phyloP scores from a whole-genome alignment of 2,329 filamentous ascomycete genomes.

The Nannizziopsis barbatae region DNA sequence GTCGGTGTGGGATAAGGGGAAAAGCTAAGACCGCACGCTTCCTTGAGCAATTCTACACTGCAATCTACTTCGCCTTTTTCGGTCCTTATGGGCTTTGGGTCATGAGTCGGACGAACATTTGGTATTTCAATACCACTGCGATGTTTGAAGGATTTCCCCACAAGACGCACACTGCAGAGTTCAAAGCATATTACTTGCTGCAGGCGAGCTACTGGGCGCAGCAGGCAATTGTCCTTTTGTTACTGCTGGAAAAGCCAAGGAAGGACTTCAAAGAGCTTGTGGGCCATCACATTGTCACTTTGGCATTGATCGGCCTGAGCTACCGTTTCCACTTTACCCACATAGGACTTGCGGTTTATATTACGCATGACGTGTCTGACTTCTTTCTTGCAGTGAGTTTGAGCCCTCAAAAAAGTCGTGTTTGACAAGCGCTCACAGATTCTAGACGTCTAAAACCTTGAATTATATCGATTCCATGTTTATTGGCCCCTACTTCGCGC shows the following conservation, averaged over 20 bases:
- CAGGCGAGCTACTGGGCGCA: slow-evolving; percentile 93
- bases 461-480: slow-evolving; percentile 77
- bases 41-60: slow-evolving; percentile 94
- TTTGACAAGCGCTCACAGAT: background rate
- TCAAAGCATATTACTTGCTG: slow-evolving; percentile 95
- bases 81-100: slow-evolving; percentile 79
- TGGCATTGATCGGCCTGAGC: slow-evolving; percentile 71
- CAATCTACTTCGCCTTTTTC: slow-evolving; percentile 74
- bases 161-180: slow-evolving; percentile 60
- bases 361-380: slow-evolving; percentile 87
- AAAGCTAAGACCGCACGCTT: slow-evolving; percentile 76
- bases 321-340: slow-evolving; percentile 97
- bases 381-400: slow-evolving; percentile 79
- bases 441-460: slow-evolving; percentile 76
- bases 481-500: slow-evolving; percentile 70
- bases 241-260: slow-evolving; percentile 82
- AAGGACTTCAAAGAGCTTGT: slow-evolving; percentile 95
- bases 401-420: background rate
- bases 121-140: slow-evolving; percentile 85
- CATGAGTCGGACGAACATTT: slow-evolving; percentile 81
- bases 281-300: slow-evolving; percentile 78
- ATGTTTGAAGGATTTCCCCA: slow-evolving; percentile 91
- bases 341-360: slow-evolving; percentile 85
- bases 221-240: slow-evolving; percentile 75
- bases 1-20: slow-evolving; percentile 55